phyloP scores from a whole-genome alignment of 805 yeast species.

The Ogataea corticis region DNA sequence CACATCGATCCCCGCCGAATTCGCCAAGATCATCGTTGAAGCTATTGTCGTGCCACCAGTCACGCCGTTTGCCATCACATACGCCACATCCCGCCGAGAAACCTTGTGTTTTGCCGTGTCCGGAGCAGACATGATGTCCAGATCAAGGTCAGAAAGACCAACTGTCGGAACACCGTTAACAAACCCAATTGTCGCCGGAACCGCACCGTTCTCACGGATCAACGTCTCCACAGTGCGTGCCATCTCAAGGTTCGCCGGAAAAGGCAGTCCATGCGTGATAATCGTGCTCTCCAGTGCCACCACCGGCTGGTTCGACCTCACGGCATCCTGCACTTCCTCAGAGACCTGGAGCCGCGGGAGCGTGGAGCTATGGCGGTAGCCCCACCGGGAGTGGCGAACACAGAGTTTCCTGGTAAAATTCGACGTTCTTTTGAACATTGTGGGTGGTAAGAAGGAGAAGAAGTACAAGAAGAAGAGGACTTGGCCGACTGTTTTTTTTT shows the following conservation, averaged over 20 bases:
- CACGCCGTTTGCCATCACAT: conserved; percentile 59
- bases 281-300: conserved; percentile 87
- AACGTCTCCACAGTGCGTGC: conserved; percentile 65
- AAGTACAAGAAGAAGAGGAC: no score
- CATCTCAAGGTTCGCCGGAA: conserved; percentile 72
- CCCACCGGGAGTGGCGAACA: no score
- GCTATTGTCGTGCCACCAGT: conserved; percentile 91
- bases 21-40: conserved; percentile 80
- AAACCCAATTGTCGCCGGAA: conserved; percentile 87
- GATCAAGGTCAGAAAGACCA: conserved; percentile 54
- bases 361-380: background rate
- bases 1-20: conserved; percentile 72
- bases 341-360: conserved; percentile 19
- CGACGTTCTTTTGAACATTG: no score
- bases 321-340: conserved; percentile 62
- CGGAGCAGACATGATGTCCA: conserved; percentile 49
- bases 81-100: conserved; percentile 78
- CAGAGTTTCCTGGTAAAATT: no score
- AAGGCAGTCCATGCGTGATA: conserved; percentile 87
- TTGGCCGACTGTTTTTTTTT: no score
- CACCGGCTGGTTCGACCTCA: conserved; percentile 58
- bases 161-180: conserved; percentile 69
- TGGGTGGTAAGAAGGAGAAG: no score
- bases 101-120: conserved; percentile 51
- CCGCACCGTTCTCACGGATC: conserved; percentile 61